A percentile compares a stretch with the other conserved stretches of the same genome.
Conservation (phyloP, 2,329 filamentous ascomycete genomes). For the Fusarium beomiforme region DNA sequence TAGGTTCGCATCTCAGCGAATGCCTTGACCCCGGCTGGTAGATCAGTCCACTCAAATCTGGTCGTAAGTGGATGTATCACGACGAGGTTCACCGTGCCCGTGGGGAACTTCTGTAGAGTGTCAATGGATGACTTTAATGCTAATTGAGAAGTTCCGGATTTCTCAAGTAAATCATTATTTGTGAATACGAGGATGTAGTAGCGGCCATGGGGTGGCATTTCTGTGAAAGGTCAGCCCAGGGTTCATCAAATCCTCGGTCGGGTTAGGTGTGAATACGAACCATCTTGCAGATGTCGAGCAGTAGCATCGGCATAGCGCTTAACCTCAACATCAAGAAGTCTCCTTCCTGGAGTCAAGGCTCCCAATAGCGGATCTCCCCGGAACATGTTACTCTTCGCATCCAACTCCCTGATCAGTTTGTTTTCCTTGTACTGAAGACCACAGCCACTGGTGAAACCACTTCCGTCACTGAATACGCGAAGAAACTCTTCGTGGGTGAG, state of each 20-base stretch:
- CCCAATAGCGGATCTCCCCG: background rate
- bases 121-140: background rate
- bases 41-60: conserved; percentile 11
- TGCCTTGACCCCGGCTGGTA: background rate
- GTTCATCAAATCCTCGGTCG: background rate
- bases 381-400: background rate
- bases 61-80: background rate
- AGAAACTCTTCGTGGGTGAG: conserved; percentile 18
- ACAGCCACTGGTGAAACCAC: conserved; percentile 12
- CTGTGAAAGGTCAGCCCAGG: background rate
- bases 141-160: background rate
- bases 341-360: background rate
- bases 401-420: background rate
- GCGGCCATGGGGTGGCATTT: conserved; percentile 8
- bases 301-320: conserved; percentile 17
- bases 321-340: conserved; percentile 6
- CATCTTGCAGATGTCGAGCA: background rate
- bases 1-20: background rate
- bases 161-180: background rate
- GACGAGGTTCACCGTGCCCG: background rate
- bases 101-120: background rate
- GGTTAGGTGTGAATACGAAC: background rate
- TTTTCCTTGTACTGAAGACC: conserved; percentile 11
- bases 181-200: background rate
- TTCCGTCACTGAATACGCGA: conserved; percentile 5